Base-by-base conservation (phyloP, 2,329 filamentous ascomycete species). In the Cladosporium colombiae region DNA sequence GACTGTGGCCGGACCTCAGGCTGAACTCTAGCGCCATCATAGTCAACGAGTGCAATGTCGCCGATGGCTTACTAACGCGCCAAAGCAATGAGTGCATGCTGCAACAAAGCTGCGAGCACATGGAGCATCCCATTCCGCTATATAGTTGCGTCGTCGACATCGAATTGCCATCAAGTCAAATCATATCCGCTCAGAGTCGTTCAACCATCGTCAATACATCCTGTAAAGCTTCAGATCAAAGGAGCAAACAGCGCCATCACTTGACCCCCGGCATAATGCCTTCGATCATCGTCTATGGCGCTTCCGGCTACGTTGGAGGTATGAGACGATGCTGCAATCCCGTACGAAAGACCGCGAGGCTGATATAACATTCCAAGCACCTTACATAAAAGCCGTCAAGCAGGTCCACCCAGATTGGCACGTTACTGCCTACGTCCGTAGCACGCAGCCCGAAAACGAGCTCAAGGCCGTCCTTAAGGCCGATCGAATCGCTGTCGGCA, bases 361-460 rank as follows among this genome's bases (percentile, higher is more conserved):
- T 57, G 7, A 57, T n/a, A 1, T 33, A 4, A 3, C 3, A 37
- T 57, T 7, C 16, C 11, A 25, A 63, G 61, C 61, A 27, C 61
- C 61, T 11, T 35, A 53, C 14, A 16, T 53, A 16, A 56, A 55
- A 55, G 61, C 61, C n/a, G 23, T 63, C 61, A 63, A 63, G 31
- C 16, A 52, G 8, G 61, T 49, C 6, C 61, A 63, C 29, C 61
- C 61, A 40, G 61, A 63, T 7, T 63, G 61, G 49, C 31, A 13
- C 6, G 44, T 63, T 11, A 63, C 61, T 14, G 61, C 46, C 8
- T 63, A 63, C 33, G 46, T 55, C 10, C 44, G 61, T 18, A 63
- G 61, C 61, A 63, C 31, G 3, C 18, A 63, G 49, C 29, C 61
- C 18, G 49, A 50, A 37, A n/a, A 44, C 13, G 44, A 53, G 46